These are phyloP conservation scores for Retiboletus fuscus DNA, from an alignment of 1,284 basidiomycete species.

Conservation along the genomic window DNA sequence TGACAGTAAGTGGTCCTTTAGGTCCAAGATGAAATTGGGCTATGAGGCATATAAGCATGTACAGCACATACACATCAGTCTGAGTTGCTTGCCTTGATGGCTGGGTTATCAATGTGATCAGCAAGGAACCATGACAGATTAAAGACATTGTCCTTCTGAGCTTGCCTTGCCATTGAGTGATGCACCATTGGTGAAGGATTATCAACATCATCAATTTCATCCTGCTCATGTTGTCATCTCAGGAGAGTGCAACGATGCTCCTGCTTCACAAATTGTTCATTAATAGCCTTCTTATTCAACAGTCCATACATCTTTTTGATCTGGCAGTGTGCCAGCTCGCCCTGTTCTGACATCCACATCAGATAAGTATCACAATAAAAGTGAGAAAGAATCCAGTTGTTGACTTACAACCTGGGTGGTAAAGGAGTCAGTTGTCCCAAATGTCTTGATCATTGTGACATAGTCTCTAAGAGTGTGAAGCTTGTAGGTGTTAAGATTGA, in stretches of 20 bases:
- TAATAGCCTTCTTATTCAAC: constrained; percentile 12
- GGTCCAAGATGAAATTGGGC: background rate
- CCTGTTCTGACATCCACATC: background rate
- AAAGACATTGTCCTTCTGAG: too few relatives aligned
- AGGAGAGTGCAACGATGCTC: too few relatives aligned
- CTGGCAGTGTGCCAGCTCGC: background rate
- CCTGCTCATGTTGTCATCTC: too few relatives aligned
- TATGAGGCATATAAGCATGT: background rate
- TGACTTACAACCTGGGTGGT: constrained; percentile 6
- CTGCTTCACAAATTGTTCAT: constrained; percentile 3
- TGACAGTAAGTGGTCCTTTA: constrained; percentile 13
- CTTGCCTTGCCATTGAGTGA: too few relatives aligned
- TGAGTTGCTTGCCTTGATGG: constrained; percentile 9
- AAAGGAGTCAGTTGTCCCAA: background rate
- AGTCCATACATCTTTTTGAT: constrained; percentile 12
- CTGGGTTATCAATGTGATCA: background rate
- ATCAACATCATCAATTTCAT: too few relatives aligned
- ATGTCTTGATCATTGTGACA: background rate
- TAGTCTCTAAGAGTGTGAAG: constrained; percentile 24
- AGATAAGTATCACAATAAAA: background rate
- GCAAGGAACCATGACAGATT: background rate
- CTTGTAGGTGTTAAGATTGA: constrained; percentile 26
- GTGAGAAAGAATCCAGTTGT: background rate
- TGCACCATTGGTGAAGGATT: too few relatives aligned
- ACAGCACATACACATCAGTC: background rate